Evolutionary conservation across 1,284 basidiomycete genomes (phyloP).

Genomic region (Calocybe gambosa): DNA sequence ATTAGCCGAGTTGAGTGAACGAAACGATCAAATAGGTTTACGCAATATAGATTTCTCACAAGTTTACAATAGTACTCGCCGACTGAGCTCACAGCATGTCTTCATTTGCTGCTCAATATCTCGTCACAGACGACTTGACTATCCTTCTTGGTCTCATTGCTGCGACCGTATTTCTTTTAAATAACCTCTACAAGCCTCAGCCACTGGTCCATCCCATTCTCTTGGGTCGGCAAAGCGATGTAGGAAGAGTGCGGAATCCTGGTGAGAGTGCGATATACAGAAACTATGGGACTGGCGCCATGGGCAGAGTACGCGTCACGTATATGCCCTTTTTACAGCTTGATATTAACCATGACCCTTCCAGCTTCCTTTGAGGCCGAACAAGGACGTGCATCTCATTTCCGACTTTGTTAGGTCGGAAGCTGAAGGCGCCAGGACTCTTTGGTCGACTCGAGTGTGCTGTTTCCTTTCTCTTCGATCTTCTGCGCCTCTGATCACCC

Average conservation of each 20-base stretch:
- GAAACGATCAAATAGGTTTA: conserved; percentile 8
- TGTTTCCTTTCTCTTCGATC: not conserved
- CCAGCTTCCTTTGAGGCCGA: conserved; percentile 67
- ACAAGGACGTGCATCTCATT: conserved; percentile 63
- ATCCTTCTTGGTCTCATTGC: conserved; percentile 66
- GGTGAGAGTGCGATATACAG: conserved; percentile 74
- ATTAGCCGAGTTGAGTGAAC: conserved; percentile 4
- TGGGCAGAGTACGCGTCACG: conserved; percentile 51
- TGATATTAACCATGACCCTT: not conserved
- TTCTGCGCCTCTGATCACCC: conserved; percentile 3
- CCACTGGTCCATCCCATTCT: conserved; percentile 79
- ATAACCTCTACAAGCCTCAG: conserved; percentile 71
- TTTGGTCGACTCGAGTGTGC: conserved; percentile 70
- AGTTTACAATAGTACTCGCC: not conserved
- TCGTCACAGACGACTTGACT: conserved; percentile 72
- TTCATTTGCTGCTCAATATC: conserved; percentile 38
- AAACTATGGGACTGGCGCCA: conserved; percentile 75
- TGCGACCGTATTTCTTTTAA: conserved; percentile 66
- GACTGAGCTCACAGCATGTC: conserved; percentile 20
- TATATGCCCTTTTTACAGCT: not conserved
- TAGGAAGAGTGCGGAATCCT: conserved; percentile 67
- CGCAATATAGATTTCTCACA: conserved; percentile 13
- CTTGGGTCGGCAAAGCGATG: conserved; percentile 77
- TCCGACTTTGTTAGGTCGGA: conserved; percentile 62
- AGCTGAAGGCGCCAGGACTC: conserved; percentile 57